Percentiles rank a stretch among this genome's conserved stretches.
Conservation (phyloP, 176 grass and related monocot species). For the Stipa capillata region DNA sequence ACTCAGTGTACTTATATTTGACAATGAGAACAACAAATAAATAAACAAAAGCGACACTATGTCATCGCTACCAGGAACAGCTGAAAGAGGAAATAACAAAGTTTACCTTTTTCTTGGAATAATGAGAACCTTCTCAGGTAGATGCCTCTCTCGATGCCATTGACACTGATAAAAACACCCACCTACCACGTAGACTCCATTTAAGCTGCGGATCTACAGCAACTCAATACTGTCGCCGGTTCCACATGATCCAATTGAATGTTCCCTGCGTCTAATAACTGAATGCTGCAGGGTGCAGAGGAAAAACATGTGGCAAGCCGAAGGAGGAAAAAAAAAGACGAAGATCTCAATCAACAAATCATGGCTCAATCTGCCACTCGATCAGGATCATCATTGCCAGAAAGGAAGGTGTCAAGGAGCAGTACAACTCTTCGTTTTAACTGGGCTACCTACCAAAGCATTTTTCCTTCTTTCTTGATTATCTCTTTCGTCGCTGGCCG, state of each 20-base stretch:
- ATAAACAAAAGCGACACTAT: background rate
- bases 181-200: constrained; percentile 5
- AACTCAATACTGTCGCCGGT: constrained; percentile 7
- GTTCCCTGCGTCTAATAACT: constrained; percentile 8
- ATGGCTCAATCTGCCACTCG: constrained; percentile 10
- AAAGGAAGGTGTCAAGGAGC: too few species aligned
- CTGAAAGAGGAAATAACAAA: background rate
- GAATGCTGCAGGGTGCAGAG: background rate
- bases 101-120: background rate
- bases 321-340: background rate
- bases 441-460: background rate
- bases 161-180: background rate
- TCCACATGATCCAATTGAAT: constrained; percentile 42
- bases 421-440: too few species aligned
- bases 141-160: background rate
- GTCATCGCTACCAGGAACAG: background rate
- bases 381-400: background rate
- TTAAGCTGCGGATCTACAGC: constrained; percentile 23
- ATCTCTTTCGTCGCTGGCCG: constrained; percentile 14
- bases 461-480: background rate
- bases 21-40: background rate
- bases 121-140: background rate
- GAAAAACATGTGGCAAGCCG: constrained; percentile 13
- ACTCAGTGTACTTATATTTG: background rate
- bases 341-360: background rate